Evolutionary conservation across 1,139 yeast genomes (phyloP), one percentile per base, ranked within the genome.

Genomic region (Taphrina deformans): DNA sequence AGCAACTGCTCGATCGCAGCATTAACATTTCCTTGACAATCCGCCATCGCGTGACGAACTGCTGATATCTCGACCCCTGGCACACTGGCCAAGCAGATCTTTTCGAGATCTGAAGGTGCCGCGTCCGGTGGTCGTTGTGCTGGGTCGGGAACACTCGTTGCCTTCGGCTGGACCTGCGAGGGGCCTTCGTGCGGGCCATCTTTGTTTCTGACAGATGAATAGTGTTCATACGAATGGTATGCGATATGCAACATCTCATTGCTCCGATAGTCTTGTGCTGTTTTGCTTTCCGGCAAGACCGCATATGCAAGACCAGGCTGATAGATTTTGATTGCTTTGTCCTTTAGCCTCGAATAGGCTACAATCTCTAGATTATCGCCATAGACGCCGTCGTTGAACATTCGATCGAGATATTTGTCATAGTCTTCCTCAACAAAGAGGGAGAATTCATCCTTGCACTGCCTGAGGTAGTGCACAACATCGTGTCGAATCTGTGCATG

Each of bases 141-240:
- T 26, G 23, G 55, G 27, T 59, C 31, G 53, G 65, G 50, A 41
- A 59, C 27, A 26, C 55, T 27, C 27, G 53, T 40, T 10, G 27
- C 51, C 9, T 55, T 21, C 6, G 56, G 65, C 9, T 62, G 58
- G 9, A 75, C 75, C n/a, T 70, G 66, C 1, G 79, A 78, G 14
- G 73, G 69, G 2, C 80, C 80, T 10, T 69, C 67, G 62, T 75
- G 76, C 4, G 80, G 80, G 0, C 79, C 80, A 9, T 69, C 71
- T 12, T 72, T 67, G 55, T 76, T 75, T 23, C 80, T 72, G 4
- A 78, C 77, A 10, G 79, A 74, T 21, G 79, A 76, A 67, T 78
- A 78, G 69, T 78, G 80, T 66, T 78, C 80, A 80, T 80, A 78
- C 1, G 75, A 72, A 60, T 78, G 80, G 61, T 78, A 78, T 4